These are phyloP conservation scores for Cynanchum wilfordii DNA, from an alignment of 257 asterid species.

Conservation along the genomic window DNA sequence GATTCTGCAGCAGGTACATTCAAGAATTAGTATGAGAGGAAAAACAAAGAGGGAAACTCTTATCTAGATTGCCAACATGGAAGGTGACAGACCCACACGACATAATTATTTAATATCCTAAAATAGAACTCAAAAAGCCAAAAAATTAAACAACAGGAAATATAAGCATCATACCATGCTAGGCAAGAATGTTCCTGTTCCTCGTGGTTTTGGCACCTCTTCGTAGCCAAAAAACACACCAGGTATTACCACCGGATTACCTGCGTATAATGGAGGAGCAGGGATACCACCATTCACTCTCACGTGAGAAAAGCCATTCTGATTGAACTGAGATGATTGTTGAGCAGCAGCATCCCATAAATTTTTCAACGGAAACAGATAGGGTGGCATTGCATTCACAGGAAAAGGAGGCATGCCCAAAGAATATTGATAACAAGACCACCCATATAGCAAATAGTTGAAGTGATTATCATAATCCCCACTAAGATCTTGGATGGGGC, in stretches of 20 bases:
- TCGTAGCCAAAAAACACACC: slow-evolving; percentile 45
- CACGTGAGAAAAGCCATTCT: slow-evolving; percentile 41
- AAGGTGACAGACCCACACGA: too few relatives aligned
- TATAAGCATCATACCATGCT: slow-evolving; percentile 41
- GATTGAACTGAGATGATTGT: slow-evolving; percentile 35
- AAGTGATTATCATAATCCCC: slow-evolving; percentile 56
- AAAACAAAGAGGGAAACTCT: not conserved
- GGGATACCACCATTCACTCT: slow-evolving; percentile 36
- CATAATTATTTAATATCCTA: slow-evolving; percentile 9
- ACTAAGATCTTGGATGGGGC: slow-evolving; percentile 44
- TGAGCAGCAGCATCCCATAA: slow-evolving; percentile 32
- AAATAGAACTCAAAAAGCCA: not conserved
- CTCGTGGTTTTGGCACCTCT: slow-evolving; percentile 69
- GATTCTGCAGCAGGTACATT: slow-evolving; percentile 36
- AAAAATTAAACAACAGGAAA: slow-evolving; percentile 11
- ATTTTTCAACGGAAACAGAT: slow-evolving; percentile 24
- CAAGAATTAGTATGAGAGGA: slow-evolving; percentile 2
- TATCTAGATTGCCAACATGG: slow-evolving; percentile 5
- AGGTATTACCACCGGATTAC: slow-evolving; percentile 31
- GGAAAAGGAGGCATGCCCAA: slow-evolving; percentile 31
- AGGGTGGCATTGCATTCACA: slow-evolving; percentile 28
- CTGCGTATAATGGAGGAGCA: slow-evolving; percentile 26
- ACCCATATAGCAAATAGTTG: slow-evolving; percentile 40
- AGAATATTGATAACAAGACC: slow-evolving; percentile 33
- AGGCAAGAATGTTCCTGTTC: slow-evolving; percentile 81